Conservation (phyloP, 2,329 filamentous ascomycete genomes). For the Curvularia spicifera region DNA sequence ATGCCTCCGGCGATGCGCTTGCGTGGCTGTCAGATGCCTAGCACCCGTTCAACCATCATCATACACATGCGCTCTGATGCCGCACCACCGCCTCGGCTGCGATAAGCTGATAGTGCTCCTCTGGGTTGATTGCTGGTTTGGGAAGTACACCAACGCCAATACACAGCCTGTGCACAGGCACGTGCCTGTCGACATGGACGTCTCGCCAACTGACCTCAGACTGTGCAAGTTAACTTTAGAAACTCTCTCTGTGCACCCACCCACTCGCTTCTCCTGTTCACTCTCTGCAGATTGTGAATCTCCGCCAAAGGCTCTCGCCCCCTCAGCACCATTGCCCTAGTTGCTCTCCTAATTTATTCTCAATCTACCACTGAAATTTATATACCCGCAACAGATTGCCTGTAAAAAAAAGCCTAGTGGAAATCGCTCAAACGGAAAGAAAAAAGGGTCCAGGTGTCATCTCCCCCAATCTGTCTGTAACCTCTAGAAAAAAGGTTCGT, state of each 20-base stretch:
- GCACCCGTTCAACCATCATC: too few relatives aligned
- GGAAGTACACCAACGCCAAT: constrained; percentile 1
- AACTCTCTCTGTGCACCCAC: background rate
- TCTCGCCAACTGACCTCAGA: background rate
- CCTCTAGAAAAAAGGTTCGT: background rate
- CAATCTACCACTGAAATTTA: background rate
- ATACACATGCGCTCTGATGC: background rate
- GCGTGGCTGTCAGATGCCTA: background rate
- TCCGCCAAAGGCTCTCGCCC: background rate
- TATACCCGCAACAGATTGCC: background rate
- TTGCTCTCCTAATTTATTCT: background rate
- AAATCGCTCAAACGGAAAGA: background rate
- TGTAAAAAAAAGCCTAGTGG: background rate
- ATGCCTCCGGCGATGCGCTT: background rate
- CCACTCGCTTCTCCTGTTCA: background rate
- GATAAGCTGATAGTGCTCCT: constrained; percentile 2
- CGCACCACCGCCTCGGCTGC: constrained; percentile 3
- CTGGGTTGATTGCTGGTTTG: background rate
- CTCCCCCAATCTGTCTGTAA: background rate
- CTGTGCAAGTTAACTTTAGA: background rate
- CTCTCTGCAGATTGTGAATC: background rate
- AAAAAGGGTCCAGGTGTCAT: background rate
- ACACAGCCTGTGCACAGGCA: constrained; percentile 1
- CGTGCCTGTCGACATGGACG: background rate
- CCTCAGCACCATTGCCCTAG: background rate